Conservation (phyloP, 257 asterid genomes). For the Agastache rugosa region DNA sequence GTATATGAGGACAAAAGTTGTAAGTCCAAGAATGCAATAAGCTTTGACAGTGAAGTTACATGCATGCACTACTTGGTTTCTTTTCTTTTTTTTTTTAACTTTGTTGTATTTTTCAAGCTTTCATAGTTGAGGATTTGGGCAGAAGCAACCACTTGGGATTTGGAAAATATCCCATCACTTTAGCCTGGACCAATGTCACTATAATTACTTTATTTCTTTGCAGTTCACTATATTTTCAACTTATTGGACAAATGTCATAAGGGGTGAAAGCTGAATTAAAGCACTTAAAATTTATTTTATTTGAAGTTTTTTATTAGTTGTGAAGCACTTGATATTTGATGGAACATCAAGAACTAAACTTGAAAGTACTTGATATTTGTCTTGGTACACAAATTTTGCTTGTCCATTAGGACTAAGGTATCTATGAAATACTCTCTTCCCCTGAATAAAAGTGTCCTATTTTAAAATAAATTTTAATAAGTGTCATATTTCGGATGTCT, state of each 20-base stretch:
- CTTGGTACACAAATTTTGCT: too few species aligned
- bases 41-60: slow-evolving; percentile 43
- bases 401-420: too few species aligned
- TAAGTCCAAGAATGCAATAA: slow-evolving; percentile 22
- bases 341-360: not conserved
- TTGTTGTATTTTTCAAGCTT: slow-evolving; percentile 22
- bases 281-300: not conserved
- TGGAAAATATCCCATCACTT: slow-evolving; percentile 26
- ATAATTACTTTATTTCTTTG: slow-evolving; percentile 32
- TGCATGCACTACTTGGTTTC: slow-evolving; percentile 35
- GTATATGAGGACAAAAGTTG: slow-evolving; percentile 52
- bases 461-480: too few species aligned
- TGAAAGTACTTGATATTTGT: too few species aligned
- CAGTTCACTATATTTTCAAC: slow-evolving; percentile 27
- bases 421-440: too few species aligned
- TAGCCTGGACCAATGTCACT: slow-evolving; percentile 33
- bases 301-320: not conserved
- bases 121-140: slow-evolving; percentile 22
- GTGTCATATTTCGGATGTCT: too few species aligned
- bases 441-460: too few species aligned
- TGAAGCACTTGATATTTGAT: not conserved
- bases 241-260: not conserved
- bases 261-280: not conserved
- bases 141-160: slow-evolving; percentile 29
- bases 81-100: too few species aligned